phyloP scores from a whole-genome alignment of 1,284 basidiomycete species.

The Vanrija humicola region DNA sequence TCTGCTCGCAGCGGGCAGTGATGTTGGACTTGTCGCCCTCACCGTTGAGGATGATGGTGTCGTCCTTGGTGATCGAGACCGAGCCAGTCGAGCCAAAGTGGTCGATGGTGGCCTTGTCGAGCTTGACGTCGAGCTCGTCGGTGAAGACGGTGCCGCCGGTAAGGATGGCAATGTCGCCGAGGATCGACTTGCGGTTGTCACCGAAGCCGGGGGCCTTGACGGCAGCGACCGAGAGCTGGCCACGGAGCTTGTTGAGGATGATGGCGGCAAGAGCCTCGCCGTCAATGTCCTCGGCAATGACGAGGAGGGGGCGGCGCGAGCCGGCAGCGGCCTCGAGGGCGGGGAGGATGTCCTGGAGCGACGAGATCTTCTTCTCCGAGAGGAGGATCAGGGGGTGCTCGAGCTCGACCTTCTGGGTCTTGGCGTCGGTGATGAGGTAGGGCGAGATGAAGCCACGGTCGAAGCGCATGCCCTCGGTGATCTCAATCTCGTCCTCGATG shows the following conservation, averaged over 20 bases:
- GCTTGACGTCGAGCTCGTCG: constrained; percentile 96
- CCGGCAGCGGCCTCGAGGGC: constrained; percentile 89
- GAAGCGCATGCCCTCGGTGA: constrained; percentile 99
- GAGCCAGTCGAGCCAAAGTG: constrained; percentile 88
- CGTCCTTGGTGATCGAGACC: constrained; percentile 96
- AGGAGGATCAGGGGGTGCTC: constrained; percentile 94
- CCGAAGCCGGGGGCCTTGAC: constrained; percentile 98
- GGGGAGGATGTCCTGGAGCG: constrained; percentile 92
- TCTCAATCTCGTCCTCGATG: constrained; percentile 97
- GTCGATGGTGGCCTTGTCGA: constrained; percentile 84
- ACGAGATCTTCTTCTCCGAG: constrained; percentile 96
- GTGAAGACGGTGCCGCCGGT: constrained; percentile 97
- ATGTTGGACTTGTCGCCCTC: constrained; percentile 82
- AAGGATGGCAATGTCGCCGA: constrained; percentile 94
- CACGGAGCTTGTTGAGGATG: constrained; percentile 97
- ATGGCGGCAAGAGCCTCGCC: constrained; percentile 96
- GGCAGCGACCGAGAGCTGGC: constrained; percentile 86
- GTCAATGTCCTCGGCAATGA: constrained; percentile 96
- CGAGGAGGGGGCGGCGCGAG: constrained; percentile 83
- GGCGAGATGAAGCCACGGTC: constrained; percentile 98
- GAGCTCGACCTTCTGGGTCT: constrained; percentile 92
- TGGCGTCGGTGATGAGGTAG: constrained; percentile 98
- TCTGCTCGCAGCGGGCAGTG: constrained; percentile 88
- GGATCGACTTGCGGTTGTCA: constrained; percentile 97
- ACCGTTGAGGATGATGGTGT: constrained; percentile 94